Evolutionary conservation across 306 rosid genomes (phyloP).

Genomic region (Hippophae tibetana): DNA sequence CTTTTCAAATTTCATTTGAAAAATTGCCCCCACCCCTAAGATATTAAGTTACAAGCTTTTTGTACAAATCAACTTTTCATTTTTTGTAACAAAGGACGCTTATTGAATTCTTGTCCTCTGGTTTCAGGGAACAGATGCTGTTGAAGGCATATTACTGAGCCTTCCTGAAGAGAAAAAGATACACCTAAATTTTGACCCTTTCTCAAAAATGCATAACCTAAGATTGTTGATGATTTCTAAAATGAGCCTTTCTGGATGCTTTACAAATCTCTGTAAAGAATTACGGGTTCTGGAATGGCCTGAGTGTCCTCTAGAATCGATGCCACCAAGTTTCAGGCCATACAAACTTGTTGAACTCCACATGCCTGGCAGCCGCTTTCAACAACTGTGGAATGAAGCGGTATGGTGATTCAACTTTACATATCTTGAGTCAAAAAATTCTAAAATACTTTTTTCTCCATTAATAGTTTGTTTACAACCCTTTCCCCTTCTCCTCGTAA

Average conservation of each 20-base stretch:
- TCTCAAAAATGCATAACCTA: constrained; percentile 2
- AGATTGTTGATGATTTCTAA: constrained; percentile 11
- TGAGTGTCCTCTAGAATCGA: background rate
- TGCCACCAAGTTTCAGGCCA: constrained; percentile 16
- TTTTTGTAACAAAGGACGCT: background rate
- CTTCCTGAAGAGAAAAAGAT: background rate
- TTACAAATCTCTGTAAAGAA: constrained; percentile 6
- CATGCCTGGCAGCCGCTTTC: constrained; percentile 8
- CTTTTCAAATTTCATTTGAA: too few species aligned
- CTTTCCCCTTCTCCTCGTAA: too few species aligned
- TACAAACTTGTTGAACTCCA: constrained; percentile 7
- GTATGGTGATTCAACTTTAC: background rate
- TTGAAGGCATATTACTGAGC: constrained; percentile 16
- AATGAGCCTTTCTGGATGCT: background rate
- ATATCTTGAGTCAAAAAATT: background rate
- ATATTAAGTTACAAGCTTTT: too few species aligned
- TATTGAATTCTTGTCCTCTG: background rate
- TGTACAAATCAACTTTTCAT: too few species aligned
- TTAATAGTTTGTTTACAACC: too few species aligned
- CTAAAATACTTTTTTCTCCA: background rate
- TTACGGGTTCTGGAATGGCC: constrained; percentile 18
- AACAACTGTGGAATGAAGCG: constrained; percentile 8
- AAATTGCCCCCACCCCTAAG: too few species aligned
- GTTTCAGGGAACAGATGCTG: constrained; percentile 14
- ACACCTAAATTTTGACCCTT: constrained; percentile 2